Base-by-base conservation (phyloP, 768 basidiomycete genomes). In the Lactarius trivialis region DNA sequence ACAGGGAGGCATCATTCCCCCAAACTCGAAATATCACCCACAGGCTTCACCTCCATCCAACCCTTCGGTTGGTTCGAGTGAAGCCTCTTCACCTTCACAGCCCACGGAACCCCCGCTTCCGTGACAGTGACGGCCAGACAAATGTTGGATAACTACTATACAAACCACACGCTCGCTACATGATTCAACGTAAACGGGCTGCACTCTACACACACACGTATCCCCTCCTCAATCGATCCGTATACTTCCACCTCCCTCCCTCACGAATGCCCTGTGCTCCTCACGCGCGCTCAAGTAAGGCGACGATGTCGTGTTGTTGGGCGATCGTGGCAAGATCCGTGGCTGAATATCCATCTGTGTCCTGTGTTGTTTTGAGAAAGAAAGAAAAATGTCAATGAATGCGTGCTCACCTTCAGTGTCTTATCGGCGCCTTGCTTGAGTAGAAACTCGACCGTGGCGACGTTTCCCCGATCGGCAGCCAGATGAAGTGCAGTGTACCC, bases 401-500 rank as follows among this genome's bases (percentile, higher is more conserved):
- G 34, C 36, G 11, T 1, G 49, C 56, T 63, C 64, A 91, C 93
- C 81, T 87, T 85, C 49, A 89, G 74, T 34, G 73, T 72, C 49
- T 69, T 71, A 67, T 92, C 83, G 6, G 88, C 93, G 4, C 90
- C 91, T 55, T 77, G 75, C 24, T 76, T 67, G 21, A 94, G 70
- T 43, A 97, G 73, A 5, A 85, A 60, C 65, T 78, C 73, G 2
- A 89, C 87, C 3, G 82, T 74, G 0, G 77, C 76, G 7, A 76
- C 58, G 68, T 85, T 79, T 1, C 94, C 94, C 69, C 93, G 78
- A 72, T 97, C 94, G 30, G 86, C 83, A 5, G 94, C 93, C 0
- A 95, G 78, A 68, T 97, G 94, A 21, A 97, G 74, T 8, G 93
- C 81, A 0, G 93, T 91, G 71, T 93, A 93, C 37, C 91, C 93